Evolutionary conservation across 352 stramenopile genomes (phyloP).

Genomic region (Pythium periplocum): DNA sequence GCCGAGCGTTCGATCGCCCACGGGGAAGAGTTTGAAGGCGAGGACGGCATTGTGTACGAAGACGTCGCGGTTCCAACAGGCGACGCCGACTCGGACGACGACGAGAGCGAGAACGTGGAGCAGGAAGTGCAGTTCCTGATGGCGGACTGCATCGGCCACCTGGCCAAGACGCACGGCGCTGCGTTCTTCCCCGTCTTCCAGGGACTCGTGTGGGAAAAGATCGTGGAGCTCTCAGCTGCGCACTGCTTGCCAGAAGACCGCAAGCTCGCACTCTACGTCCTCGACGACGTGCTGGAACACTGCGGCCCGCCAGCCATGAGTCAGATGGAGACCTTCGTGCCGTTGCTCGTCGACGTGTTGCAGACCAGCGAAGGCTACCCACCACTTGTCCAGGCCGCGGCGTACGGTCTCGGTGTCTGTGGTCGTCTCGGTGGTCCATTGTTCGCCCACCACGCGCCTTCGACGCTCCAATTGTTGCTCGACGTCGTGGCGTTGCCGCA

Average conservation of each 20-base stretch:
- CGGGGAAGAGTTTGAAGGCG: constrained; percentile 26
- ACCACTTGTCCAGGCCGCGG: constrained; percentile 57
- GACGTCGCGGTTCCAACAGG: constrained; percentile 20
- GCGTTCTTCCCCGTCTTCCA: constrained; percentile 79
- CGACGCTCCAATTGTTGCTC: constrained; percentile 49
- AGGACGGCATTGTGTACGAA: constrained; percentile 27
- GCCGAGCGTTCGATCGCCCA: constrained; percentile 20
- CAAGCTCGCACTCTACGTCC: constrained; percentile 80
- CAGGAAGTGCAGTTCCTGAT: constrained; percentile 77
- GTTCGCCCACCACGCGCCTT: constrained; percentile 47
- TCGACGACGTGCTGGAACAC: constrained; percentile 83
- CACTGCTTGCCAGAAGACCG: constrained; percentile 76
- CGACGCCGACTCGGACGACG: constrained; percentile 24
- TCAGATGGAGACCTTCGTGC: constrained; percentile 58
- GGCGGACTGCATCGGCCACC: constrained; percentile 64
- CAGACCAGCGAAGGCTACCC: constrained; percentile 55
- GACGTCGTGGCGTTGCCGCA: constrained; percentile 50
- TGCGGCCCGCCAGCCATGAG: constrained; percentile 45
- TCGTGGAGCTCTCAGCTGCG: constrained; percentile 51
- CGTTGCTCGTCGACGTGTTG: constrained; percentile 56
- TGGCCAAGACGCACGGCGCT: constrained; percentile 64
- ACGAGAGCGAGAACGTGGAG: constrained; percentile 47
- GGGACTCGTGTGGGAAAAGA: constrained; percentile 68
- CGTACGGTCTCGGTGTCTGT: constrained; percentile 72
- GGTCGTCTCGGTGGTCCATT: constrained; percentile 40